Conservation (phyloP, 495 filamentous ascomycete species). For the Talaromyces liani region DNA sequence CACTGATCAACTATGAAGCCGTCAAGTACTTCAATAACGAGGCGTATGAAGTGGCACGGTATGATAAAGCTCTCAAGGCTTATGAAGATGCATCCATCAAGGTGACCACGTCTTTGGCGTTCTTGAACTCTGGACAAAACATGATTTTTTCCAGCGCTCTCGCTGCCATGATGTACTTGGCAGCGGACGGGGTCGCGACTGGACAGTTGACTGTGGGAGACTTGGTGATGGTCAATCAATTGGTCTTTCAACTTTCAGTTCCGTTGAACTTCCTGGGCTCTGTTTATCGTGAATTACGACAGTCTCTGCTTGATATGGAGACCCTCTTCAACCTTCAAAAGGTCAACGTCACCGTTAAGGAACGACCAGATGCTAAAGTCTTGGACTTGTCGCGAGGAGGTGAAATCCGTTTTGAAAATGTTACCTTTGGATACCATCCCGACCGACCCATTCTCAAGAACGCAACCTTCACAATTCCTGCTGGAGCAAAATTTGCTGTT, state of each 20-base stretch:
- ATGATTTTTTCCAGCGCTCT: constrained; percentile 94
- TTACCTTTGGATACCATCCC: constrained; percentile 84
- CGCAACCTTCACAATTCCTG: constrained; percentile 81
- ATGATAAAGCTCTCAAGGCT: constrained; percentile 74
- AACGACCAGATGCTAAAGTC: constrained; percentile 62
- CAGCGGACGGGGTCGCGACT: constrained; percentile 75
- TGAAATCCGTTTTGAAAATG: constrained; percentile 89
- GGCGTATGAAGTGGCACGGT: constrained; percentile 82
- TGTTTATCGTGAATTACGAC: constrained; percentile 90
- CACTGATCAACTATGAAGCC: constrained; percentile 95
- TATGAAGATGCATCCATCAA: constrained; percentile 97
- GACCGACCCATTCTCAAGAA: constrained; percentile 84
- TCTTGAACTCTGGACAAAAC: constrained; percentile 96
- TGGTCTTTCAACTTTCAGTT: constrained; percentile 95
- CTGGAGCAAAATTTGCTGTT: constrained; percentile 90
- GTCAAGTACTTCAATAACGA: constrained; percentile 99
- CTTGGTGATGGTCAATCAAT: constrained; percentile 96
- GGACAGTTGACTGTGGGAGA: constrained; percentile 88
- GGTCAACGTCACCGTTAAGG: constrained; percentile 83
- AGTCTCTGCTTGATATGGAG: constrained; percentile 96
- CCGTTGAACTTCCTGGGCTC: constrained; percentile 94
- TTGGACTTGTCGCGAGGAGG: constrained; percentile 68
- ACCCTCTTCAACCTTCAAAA: constrained; percentile 98
- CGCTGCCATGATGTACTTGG: constrained; percentile 97
- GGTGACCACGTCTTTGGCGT: constrained; percentile 83